Evolutionary conservation across 1,139 yeast species (phyloP), one percentile per base, ranked within the genome.

Genomic region (Yueomyces sp.): DNA sequence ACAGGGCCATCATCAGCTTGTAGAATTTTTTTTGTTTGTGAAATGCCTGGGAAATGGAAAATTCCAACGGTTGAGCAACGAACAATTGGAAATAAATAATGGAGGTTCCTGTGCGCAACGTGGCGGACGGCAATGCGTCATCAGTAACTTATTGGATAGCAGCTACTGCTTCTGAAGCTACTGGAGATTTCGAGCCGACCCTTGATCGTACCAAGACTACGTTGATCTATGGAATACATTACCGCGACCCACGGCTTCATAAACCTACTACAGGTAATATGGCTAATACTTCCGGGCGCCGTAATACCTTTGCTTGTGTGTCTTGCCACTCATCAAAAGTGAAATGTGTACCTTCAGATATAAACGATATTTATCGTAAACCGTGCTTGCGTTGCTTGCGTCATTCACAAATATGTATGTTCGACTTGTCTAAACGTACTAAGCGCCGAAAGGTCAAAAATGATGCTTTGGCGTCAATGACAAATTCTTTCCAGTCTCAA

Each of bases 291-390:
- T 54, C 50, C 37, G 39, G 46, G 36, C 55, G 56, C 44, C 48
- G 62, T 41, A 57, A 55, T 42, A 54, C 76, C 1, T 73, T 73
- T 42, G 95, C 95, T 1, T 86, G 96, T 60, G 80, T 78, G 44
- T 73, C 80, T 43, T 86, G 96, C 58, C 94, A 86, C 54, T 60
- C 82, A 1, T 68, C 85, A 41, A 86, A 86, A 55, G 95, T 85
- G 34, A 78, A 81, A 50, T 86, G 96, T 59, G 77, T 81, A 9
- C 93, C 94, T 0, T 68, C 81, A 1, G 81, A 82, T 56, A 68
- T 72, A 47, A 60, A 63, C 12, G 58, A 61, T 36, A 68, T 73
- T 48, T 81, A 80, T 3, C 58, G 68, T 2, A 74, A 78, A n/a
- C 76, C 91, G 0, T 87, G 96, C 62, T 64, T 73, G 6, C 69